Conservation (phyloP, 2,329 filamentous ascomycete species). For the Fusarium sarcochroum region DNA sequence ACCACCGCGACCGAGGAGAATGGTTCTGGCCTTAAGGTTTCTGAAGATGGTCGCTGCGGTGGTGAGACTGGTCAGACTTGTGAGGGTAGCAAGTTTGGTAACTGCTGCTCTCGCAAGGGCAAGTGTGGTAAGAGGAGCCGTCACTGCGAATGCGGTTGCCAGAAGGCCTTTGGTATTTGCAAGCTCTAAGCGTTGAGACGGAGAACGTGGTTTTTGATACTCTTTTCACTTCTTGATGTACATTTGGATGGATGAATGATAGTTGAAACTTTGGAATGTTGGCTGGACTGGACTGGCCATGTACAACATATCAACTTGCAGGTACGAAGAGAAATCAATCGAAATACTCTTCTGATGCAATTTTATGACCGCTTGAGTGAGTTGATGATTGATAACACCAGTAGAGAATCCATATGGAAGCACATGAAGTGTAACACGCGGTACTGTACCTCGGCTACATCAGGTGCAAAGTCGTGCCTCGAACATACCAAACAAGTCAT, state of each 20-base stretch:
- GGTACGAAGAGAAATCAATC: conserved; percentile 29
- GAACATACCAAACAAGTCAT: not conserved
- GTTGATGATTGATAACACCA: not conserved
- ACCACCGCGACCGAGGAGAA: conserved; percentile 16
- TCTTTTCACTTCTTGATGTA: conserved; percentile 45
- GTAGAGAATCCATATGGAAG: too few relatives aligned
- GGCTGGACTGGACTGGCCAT: conserved; percentile 19
- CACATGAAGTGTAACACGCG: too few relatives aligned
- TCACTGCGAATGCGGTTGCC: conserved; percentile 56
- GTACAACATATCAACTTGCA: conserved; percentile 14
- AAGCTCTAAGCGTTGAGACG: conserved; percentile 22
- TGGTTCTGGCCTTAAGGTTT: conserved; percentile 49
- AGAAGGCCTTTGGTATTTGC: conserved; percentile 55
- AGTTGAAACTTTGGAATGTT: conserved; percentile 10
- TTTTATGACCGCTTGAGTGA: not conserved
- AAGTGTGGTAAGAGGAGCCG: conserved; percentile 56
- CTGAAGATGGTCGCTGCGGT: conserved; percentile 58
- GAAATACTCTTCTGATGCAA: conserved; percentile 1
- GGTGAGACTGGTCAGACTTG: conserved; percentile 58
- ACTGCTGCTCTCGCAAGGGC: conserved; percentile 60
- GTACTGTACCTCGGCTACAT: too few relatives aligned
- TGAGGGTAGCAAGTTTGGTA: conserved; percentile 57
- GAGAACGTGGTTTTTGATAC: not conserved
- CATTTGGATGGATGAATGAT: conserved; percentile 37
- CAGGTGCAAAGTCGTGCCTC: not conserved